A percentile compares a stretch with the other conserved stretches of the same genome.
phyloP scores from a whole-genome alignment of 192 early-diverging fungal species.

The Coemansia sp. region DNA sequence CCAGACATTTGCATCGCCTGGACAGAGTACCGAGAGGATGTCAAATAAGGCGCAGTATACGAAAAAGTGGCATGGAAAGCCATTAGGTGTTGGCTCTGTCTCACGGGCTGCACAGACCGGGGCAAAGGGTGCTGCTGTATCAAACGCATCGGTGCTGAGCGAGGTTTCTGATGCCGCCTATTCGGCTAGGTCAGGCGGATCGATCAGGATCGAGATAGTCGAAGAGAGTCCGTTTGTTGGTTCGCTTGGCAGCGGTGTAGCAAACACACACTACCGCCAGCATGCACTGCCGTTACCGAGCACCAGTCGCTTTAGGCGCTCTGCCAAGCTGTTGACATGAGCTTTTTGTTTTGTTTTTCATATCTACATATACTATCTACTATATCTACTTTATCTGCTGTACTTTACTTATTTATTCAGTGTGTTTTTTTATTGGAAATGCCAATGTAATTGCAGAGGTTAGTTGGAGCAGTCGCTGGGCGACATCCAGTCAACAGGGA shows the following conservation, averaged over 20 bases:
- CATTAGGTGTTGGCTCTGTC: not conserved
- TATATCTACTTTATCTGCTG: no score
- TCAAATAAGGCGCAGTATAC: not conserved
- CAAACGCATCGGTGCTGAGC: conserved; percentile 18
- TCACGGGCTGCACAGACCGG: not conserved
- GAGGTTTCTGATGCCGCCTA: conserved; percentile 32
- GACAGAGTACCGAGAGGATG: not conserved
- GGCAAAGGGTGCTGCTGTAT: not conserved
- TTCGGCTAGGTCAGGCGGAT: conserved; percentile 26
- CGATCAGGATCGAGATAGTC: conserved; percentile 39
- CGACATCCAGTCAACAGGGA: conserved; percentile 56
- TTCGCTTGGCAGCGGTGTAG: not conserved
- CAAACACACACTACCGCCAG: conserved; percentile 6
- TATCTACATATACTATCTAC: no score
- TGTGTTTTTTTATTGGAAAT: no score
- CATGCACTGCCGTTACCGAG: conserved; percentile 14
- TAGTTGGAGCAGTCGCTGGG: conserved; percentile 35
- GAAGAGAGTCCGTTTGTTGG: conserved; percentile 20
- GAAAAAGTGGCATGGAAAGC: not conserved
- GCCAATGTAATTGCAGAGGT: no score
- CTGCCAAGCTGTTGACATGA: conserved; percentile 29
- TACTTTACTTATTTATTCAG: no score
- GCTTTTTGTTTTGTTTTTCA: no score
- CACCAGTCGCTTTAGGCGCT: conserved; percentile 42
- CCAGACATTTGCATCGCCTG: not conserved